Evolutionary conservation across 2,329 filamentous ascomycete genomes (phyloP), one percentile per base, ranked within the genome.

Genomic region (Cercospora zeae-maydis): DNA sequence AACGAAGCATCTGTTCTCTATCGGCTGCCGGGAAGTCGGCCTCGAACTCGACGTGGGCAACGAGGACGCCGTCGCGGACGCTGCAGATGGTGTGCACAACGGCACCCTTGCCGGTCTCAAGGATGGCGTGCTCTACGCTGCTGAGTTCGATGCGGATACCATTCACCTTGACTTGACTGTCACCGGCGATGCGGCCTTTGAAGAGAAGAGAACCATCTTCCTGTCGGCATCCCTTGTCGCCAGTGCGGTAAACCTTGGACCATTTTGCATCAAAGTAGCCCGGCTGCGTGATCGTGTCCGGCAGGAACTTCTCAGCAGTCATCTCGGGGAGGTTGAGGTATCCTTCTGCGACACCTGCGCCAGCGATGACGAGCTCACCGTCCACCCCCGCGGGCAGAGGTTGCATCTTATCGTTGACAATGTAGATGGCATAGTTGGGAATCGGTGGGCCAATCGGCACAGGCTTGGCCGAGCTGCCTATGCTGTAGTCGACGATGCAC

Each of bases 141-240:
- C 72, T 65, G 0, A 84, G 70, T 11, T 84, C 81, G 33, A 84
- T 62, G 1, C 79, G 76, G 1, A 79, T 55, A 1, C 80, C 80
- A 2, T 75, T 71, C 1, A 83, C 66, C 65, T 83, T 83, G 66
- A 83, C 69, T 54, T 81, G 76, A 10, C 74, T 77, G 54, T 82
- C 79, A 3, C 78, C 79, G 0, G 63, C 70, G 0, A 78, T 75
- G 0, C 79, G 77, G 0, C 78, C 77, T 6, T 73, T 55, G 34
- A 78, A 67, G 0, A 74, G 45, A 0, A 82, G 63, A 0, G 67
- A 58, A 1, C 79, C 78, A 34, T 78, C 73, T 0, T 61, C 14
- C 0, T 56, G 60, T 9, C 80, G 63, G 4, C 70, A 69, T 1
- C 76, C 79, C 3, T 63, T 67, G 60, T 81, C 79, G 0, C 79